phyloP scores from a whole-genome alignment of 257 asterid genomes.

The Nyctanthes arbortristis region DNA sequence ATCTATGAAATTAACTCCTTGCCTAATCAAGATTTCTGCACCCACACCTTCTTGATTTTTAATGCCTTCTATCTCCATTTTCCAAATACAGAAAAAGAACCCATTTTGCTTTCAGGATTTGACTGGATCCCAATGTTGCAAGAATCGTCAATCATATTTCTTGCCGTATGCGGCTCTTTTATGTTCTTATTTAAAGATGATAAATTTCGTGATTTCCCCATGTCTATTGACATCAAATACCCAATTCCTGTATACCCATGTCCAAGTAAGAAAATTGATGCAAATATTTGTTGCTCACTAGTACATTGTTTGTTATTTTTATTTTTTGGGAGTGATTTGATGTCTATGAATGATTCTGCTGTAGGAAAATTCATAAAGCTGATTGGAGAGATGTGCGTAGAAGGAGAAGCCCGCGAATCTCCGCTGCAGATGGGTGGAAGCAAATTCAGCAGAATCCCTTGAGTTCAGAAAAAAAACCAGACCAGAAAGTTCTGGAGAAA shows the following conservation, averaged over 20 bases:
- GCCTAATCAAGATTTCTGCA: neutral
- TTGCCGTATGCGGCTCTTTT: slow-evolving; percentile 1
- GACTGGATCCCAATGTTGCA: no score
- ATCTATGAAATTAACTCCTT: no score
- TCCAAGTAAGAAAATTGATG: slow-evolving; percentile 22
- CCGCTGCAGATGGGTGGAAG: slow-evolving; percentile 42
- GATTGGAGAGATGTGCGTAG: slow-evolving; percentile 34
- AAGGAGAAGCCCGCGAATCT: slow-evolving; percentile 60
- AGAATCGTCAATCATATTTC: neutral
- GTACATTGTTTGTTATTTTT: neutral
- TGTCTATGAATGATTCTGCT: neutral
- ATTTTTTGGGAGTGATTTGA: neutral
- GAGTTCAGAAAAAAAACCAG: neutral
- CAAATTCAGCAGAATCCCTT: slow-evolving; percentile 14
- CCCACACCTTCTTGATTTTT: neutral
- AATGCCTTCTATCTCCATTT: neutral
- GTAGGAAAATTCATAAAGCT: slow-evolving; percentile 22
- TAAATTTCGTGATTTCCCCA: neutral
- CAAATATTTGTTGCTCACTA: neutral
- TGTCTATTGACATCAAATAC: neutral
- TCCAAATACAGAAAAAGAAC: neutral
- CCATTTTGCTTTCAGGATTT: no score
- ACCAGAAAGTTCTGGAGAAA: neutral
- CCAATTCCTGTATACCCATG: slow-evolving; percentile 5
- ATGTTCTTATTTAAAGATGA: slow-evolving; percentile 4